These are phyloP conservation scores for Begonia fuchsioides DNA, from an alignment of 306 rosid genomes.

Conservation along the genomic window DNA sequence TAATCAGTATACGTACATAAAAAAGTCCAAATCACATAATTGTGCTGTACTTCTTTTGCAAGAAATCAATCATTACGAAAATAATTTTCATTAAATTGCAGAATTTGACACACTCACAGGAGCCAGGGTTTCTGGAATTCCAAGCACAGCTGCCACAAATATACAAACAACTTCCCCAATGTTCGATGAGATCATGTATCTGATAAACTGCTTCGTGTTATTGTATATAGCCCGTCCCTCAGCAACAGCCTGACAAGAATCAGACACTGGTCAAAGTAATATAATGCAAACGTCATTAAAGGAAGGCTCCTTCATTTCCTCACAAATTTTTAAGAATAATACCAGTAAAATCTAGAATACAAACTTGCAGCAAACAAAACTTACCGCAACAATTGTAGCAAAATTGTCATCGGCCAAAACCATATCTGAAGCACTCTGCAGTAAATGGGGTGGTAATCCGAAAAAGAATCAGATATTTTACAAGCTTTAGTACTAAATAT, in stretches of 20 bases:
- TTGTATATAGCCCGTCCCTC: slow-evolving; percentile 98
- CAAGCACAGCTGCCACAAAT: slow-evolving; percentile 98
- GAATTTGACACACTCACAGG: slow-evolving; percentile 51
- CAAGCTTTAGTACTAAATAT: no score
- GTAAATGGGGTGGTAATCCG: background rate
- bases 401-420: slow-evolving; percentile 95
- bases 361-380: slow-evolving; percentile 12
- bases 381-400: slow-evolving; percentile 91
- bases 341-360: no score
- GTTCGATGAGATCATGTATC: slow-evolving; percentile 99
- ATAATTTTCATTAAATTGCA: background rate
- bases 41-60: background rate
- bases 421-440: slow-evolving; percentile 95
- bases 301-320: no score
- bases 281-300: no score
- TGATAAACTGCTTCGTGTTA: slow-evolving; percentile 89
- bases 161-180: slow-evolving; percentile 99
- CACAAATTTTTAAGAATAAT: no score
- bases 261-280: slow-evolving; percentile 7
- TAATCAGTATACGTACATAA: slow-evolving; percentile 1
- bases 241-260: slow-evolving; percentile 69
- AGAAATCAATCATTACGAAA: background rate
- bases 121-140: slow-evolving; percentile 94
- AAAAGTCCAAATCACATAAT: background rate
- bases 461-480: no score